Evolutionary conservation across 371 early-diverging fungal genomes (phyloP).

Genomic region (Batkoa obscura): DNA sequence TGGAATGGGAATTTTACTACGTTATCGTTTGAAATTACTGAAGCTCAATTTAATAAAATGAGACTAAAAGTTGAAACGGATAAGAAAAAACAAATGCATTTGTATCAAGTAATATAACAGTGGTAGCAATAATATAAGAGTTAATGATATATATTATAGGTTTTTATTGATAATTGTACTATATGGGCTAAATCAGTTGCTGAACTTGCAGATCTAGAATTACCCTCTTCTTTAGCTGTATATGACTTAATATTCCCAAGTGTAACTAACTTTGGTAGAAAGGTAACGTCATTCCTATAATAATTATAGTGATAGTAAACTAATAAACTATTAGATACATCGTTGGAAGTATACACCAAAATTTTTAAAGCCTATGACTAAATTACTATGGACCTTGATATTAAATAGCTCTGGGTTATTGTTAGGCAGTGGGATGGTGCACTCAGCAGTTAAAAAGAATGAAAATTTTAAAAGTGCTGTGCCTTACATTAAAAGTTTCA

Average conservation of each 20-base stretch:
- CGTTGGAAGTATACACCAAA: conserved; percentile 3
- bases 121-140: neutral
- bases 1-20: conserved; percentile 8
- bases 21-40: conserved; percentile 6
- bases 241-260: neutral
- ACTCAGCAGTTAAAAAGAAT: neutral
- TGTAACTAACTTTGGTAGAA: neutral
- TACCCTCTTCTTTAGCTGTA: conserved; percentile 5
- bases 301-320: neutral
- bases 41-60: conserved; percentile 6
- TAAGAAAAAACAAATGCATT: conserved; percentile 5
- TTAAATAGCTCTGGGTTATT: conserved; percentile 6
- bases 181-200: conserved; percentile 5
- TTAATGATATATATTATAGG: neutral
- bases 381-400: neutral
- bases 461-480: neutral
- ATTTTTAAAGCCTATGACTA: conserved; percentile 2
- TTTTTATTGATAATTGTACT: conserved; percentile 9
- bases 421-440: conserved; percentile 7
- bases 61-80: conserved; percentile 7
- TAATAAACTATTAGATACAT: neutral
- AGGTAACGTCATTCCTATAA: neutral
- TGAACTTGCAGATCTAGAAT: conserved; percentile 3
- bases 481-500: conserved; percentile 5
- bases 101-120: conserved; percentile 4